A percentile compares a stretch with the other conserved stretches of the same genome.
Evolutionary conservation across 805 yeast genomes (phyloP).

Genomic region (Pichia rugopelliculosa): DNA sequence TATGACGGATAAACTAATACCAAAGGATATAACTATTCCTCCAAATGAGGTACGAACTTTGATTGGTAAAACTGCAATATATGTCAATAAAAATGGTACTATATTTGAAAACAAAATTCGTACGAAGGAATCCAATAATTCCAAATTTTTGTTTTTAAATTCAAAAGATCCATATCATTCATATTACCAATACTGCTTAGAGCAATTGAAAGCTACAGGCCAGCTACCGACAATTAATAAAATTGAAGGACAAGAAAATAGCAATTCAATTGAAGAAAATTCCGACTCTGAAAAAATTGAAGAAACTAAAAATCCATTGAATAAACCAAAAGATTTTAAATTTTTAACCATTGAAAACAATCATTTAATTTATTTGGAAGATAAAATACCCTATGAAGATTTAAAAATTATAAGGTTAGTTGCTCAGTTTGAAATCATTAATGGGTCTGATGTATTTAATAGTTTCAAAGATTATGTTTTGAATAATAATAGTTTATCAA

Average conservation of each 20-base stretch:
- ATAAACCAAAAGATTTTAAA: conserved; percentile 14
- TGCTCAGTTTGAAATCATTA: conserved; percentile 59
- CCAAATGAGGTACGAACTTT: conserved; percentile 43
- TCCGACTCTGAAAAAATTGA: neutral
- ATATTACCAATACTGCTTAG: conserved; percentile 47
- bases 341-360: conserved; percentile 20
- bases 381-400: conserved; percentile 50
- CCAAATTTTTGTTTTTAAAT: conserved; percentile 58
- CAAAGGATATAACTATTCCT: conserved; percentile 43
- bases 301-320: conserved; percentile 1
- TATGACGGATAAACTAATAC: conserved; percentile 10
- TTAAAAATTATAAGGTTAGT: conserved; percentile 62
- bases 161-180: conserved; percentile 46
- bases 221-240: conserved; percentile 13
- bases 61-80: conserved; percentile 66
- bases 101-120: conserved; percentile 55
- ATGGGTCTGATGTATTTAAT: conserved; percentile 42
- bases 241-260: neutral
- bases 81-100: conserved; percentile 60
- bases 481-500: conserved; percentile 29
- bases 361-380: conserved; percentile 21
- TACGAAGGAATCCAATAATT: conserved; percentile 36
- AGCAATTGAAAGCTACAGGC: conserved; percentile 25
- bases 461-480: conserved; percentile 26
- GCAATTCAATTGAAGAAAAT: neutral